Conservation (phyloP, 495 filamentous ascomycete species). For the Rostrohypoxylon terebratum region DNA sequence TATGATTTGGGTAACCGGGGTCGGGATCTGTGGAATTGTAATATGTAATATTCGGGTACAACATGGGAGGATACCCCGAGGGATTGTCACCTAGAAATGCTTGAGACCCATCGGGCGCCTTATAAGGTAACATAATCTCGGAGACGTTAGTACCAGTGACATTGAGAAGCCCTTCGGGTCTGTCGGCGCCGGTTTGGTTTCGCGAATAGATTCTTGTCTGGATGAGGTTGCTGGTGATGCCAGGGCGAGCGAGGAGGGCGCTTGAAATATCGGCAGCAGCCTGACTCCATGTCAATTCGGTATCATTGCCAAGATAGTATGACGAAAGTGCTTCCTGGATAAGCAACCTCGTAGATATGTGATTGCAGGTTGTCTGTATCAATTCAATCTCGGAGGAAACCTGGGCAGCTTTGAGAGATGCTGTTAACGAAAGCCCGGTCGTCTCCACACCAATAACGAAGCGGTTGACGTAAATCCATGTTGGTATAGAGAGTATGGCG, state of each 20-base stretch:
- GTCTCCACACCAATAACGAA: constrained; percentile 74
- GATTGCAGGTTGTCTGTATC: constrained; percentile 74
- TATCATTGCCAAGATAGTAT: constrained; percentile 68
- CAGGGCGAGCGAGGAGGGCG: constrained; percentile 66
- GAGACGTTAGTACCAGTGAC: constrained; percentile 62
- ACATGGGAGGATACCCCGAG: constrained; percentile 71
- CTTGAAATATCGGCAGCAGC: constrained; percentile 69
- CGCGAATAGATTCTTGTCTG: constrained; percentile 76
- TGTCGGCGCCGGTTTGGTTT: constrained; percentile 64
- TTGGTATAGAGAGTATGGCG: constrained; percentile 61
- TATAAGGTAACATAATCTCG: constrained; percentile 68
- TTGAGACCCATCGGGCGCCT: constrained; percentile 64
- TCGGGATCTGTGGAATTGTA: constrained; percentile 54
- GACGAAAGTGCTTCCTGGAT: constrained; percentile 70
- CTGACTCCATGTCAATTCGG: constrained; percentile 65
- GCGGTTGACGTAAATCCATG: constrained; percentile 79
- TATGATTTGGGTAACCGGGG: constrained; percentile 52
- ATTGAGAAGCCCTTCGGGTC: constrained; percentile 65
- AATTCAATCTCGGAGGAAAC: constrained; percentile 79
- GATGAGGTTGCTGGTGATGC: constrained; percentile 65
- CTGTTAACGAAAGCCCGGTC: constrained; percentile 76
- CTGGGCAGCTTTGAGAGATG: constrained; percentile 85
- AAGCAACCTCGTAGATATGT: constrained; percentile 74
- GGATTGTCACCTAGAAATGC: constrained; percentile 68
- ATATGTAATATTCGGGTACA: constrained; percentile 83